Base-by-base conservation (phyloP, 768 basidiomycete genomes). In the Cubamyces sp. region DNA sequence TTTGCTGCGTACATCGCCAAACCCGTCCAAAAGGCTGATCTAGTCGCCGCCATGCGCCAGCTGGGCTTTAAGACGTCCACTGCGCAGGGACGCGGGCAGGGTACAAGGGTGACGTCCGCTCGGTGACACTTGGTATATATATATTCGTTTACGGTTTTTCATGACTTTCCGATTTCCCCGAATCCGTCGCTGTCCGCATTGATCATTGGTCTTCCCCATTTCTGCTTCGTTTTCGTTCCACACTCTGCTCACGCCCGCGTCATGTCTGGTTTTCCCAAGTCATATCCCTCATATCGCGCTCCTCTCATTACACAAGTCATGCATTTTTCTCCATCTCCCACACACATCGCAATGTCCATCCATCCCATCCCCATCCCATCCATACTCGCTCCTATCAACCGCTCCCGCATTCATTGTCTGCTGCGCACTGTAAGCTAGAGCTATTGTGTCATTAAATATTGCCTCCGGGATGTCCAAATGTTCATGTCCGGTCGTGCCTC, bases 41-140 rank as follows among this genome's bases (percentile, higher is more conserved):
- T 97, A 34, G 79, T 95, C 60, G 78, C 86, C 73, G 78, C 78
- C 23, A 88, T 97, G 85, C 88, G 89, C 42, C 87, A 91, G 70
- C 82, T 97, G 60, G 95, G 95, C 26, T 96, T 97, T 83, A 94
- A 87, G 82, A 92, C 91, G 23, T 86, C 90, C 18, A 86, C 90
- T 16, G 81, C 85, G 65, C 88, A 83, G 67, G 86, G 82, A 16
- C 69, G 71, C 12, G 68, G 68, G 40, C 59, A 41, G 26, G 58
- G 57, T 18, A 66, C 60, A 14, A 62, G 63, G 53, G 23, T 68
- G 41, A 66, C 67, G 42, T 57, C 65, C 43, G 55, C 56, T 48
- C 64, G 62, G 62, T 65, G 40, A 59, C 66, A 49, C 54, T 54
- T 39, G 57, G 62, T 66, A 52, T 68, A 61, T 64, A 64, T 56